Conservation (phyloP, 257 asterid species). For the Handroanthus guayacan region DNA sequence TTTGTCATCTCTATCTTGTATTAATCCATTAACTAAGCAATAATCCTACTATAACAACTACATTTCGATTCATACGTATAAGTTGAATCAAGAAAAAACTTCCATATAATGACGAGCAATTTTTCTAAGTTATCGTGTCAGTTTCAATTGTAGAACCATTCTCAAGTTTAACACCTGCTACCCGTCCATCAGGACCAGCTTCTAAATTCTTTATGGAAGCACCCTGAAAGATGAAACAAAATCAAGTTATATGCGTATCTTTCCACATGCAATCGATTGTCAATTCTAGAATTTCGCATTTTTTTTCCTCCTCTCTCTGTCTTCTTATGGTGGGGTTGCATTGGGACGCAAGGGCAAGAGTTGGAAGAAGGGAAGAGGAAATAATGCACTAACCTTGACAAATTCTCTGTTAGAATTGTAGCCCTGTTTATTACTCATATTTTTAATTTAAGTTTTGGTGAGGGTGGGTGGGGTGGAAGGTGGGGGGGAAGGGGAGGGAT, state of each 20-base stretch:
- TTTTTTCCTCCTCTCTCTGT: not conserved
- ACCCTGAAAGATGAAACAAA: conserved; percentile 61
- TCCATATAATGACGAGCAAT: not conserved
- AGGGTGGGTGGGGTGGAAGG: too few species aligned
- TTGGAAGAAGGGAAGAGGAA: conserved; percentile 27
- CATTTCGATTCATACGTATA: not conserved
- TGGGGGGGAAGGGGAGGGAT: too few species aligned
- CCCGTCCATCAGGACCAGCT: conserved; percentile 83
- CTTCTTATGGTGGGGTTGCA: not conserved
- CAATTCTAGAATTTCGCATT: not conserved
- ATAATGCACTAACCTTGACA: conserved; percentile 67
- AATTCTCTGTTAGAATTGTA: too few species aligned
- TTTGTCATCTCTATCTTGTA: conserved; percentile 28
- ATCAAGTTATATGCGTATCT: conserved; percentile 28
- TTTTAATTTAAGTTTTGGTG: too few species aligned
- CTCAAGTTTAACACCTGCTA: conserved; percentile 74
- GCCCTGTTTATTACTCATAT: too few species aligned
- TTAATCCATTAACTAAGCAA: conserved; percentile 17
- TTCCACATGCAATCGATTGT: conserved; percentile 4
- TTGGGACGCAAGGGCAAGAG: conserved; percentile 15
- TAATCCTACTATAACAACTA: not conserved
- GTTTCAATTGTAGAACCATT: conserved; percentile 79
- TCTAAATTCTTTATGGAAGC: conserved; percentile 74
- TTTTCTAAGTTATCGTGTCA: conserved; percentile 64
- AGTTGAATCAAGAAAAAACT: too few species aligned